phyloP scores from a whole-genome alignment of 805 yeast genomes.

The Dipodascopsis tothii region DNA sequence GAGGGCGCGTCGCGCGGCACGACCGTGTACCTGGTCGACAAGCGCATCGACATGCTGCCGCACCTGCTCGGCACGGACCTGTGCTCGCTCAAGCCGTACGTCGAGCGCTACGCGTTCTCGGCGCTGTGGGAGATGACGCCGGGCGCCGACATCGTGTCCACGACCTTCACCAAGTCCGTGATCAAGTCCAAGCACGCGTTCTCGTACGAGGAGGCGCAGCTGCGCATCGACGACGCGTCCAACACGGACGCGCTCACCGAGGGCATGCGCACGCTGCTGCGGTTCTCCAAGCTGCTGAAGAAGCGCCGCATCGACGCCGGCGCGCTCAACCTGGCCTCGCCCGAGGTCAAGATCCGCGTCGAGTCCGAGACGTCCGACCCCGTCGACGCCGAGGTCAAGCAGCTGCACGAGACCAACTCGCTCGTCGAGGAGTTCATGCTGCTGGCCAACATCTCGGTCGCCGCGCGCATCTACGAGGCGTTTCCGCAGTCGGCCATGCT shows the following conservation, averaged over 20 bases:
- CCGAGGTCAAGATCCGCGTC: conserved; percentile 95
- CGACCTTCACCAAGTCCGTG: conserved; percentile 75
- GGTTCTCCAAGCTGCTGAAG: conserved; percentile 74
- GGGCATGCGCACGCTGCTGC: conserved; percentile 77
- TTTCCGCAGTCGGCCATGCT: conserved; percentile 98
- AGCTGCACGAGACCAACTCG: conserved; percentile 83
- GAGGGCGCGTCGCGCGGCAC: conserved; percentile 98
- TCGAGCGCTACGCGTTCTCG: conserved; percentile 91
- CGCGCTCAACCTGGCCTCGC: conserved; percentile 92
- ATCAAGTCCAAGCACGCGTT: conserved; percentile 90
- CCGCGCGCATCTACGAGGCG: conserved; percentile 81
- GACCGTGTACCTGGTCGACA: conserved; percentile 92
- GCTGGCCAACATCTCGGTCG: conserved; percentile 93
- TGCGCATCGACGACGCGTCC: conserved; percentile 70
- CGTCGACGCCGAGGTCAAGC: conserved; percentile 85
- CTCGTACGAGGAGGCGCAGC: conserved; percentile 87
- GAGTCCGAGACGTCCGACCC: conserved; percentile 97
- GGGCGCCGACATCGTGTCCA: conserved; percentile 74
- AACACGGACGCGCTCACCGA: conserved; percentile 78
- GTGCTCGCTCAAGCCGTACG: conserved; percentile 90
- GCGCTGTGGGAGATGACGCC: conserved; percentile 92
- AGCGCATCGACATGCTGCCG: conserved; percentile 98
- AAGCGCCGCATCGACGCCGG: conserved; percentile 87
- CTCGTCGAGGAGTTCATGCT: conserved; percentile 97
- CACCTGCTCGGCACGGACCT: conserved; percentile 88